Conservation (phyloP, 495 filamentous ascomycete species). For the Amniculicola lignicola region DNA sequence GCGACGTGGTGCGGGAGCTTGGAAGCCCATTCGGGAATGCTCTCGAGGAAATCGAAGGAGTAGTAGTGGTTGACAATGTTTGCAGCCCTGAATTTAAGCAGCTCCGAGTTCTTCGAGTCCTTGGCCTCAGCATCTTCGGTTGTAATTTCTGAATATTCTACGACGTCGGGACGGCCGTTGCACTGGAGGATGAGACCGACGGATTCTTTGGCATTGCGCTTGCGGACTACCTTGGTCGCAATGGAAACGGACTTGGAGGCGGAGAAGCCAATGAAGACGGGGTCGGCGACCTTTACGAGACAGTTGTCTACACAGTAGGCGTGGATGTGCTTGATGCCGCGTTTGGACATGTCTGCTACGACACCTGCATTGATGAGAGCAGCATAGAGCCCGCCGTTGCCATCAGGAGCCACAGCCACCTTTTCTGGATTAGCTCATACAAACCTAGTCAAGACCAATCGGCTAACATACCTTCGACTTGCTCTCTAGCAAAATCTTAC, state of each 20-base stretch:
- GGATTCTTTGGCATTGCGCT: slow-evolving; percentile 94
- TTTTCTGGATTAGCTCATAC: too few relatives aligned
- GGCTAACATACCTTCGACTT: slow-evolving; percentile 65
- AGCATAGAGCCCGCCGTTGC: slow-evolving; percentile 96
- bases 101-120: slow-evolving; percentile 74
- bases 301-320: slow-evolving; percentile 99
- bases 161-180: slow-evolving; percentile 95
- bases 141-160: slow-evolving; percentile 99
- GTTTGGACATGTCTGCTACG: slow-evolving; percentile 80
- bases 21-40: slow-evolving; percentile 80
- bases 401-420: slow-evolving; percentile 95
- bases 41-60: slow-evolving; percentile 87
- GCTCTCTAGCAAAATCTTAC: slow-evolving; percentile 90
- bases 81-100: slow-evolving; percentile 93
- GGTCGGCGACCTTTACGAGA: slow-evolving; percentile 95
- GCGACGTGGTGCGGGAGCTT: slow-evolving; percentile 92
- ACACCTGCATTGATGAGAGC: slow-evolving; percentile 79
- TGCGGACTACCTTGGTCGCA: slow-evolving; percentile 96
- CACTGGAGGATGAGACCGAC: slow-evolving; percentile 92
- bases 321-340: slow-evolving; percentile 93
- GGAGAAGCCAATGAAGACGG: slow-evolving; percentile 90
- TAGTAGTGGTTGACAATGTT: slow-evolving; percentile 99
- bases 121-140: slow-evolving; percentile 78
- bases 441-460: slow-evolving; percentile 11
- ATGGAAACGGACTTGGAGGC: slow-evolving; percentile 89